Base-by-base conservation (phyloP, 2,329 filamentous ascomycete species). In the Botrytis byssoidea region DNA sequence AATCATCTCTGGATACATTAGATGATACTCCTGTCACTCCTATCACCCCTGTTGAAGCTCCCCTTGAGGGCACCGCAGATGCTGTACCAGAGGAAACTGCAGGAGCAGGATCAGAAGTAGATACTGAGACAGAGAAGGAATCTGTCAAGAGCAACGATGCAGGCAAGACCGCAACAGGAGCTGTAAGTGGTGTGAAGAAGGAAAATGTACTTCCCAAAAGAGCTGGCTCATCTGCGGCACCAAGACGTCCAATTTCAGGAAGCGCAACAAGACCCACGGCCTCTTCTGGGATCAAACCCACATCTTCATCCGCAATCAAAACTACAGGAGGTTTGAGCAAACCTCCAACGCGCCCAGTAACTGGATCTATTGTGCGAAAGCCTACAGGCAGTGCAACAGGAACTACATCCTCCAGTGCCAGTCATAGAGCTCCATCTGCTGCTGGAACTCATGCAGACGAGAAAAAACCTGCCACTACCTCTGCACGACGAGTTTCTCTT, bases 251-350 rank as follows among this genome's bases (percentile, higher is more conserved):
- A 42, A 42, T 68, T 32, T 68, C 66, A 42, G 66, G 66, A 22
- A 57, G 35, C 20, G 48, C 66, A 32, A 57, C 66, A 42, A 76
- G 76, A 55, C 67, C 79, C 35, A 72, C 78, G 65, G 72, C 79
- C 32, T 74, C 78, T 12, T 77, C 79, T 61, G 72, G 76, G n/a
- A 74, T 77, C 57, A 76, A 78, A 55, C 76, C 77, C 9, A 73
- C 77, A 44, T 77, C 80, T 32, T 79, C 80, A 60, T 70, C 78
- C 59, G 76, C 78, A 59, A 72, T 74, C 12, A 73, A 71, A 64
- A 77, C 78, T 44, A 77, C 76, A 42, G 78, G 79, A 65, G 80
- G 79, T n/a, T 72, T 81, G 37, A 80, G 78, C 73, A 82, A 81
- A 72, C 81, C 81, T 61, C 80, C 81, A 55, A 78, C 80, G 66